Base-by-base conservation (phyloP, 73 alveolate species). In the Tetrahymena elliotti region DNA sequence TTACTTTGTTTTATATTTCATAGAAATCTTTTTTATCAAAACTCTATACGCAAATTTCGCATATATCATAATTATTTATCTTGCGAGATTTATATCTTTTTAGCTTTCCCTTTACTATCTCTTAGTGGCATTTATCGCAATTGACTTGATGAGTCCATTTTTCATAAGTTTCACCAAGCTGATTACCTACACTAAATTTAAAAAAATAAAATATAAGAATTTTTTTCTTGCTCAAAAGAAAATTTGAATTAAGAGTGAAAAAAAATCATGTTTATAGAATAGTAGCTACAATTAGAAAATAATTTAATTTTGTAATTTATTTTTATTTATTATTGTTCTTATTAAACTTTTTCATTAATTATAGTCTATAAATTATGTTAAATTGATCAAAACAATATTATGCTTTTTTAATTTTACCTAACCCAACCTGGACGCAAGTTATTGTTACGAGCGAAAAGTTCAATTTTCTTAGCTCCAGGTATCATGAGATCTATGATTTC, bases 391-490 rank as follows among this genome's bases (percentile, higher is more conserved):
- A 10, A 41, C n/a, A 47, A 1, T 47, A 22, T 47, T 47, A 22
- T 47, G 2, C 1, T 47, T 47, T 18, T 47, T 47, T 47, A 22
- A 68, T 8, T 7, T 68, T 68, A 68, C 88, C 88, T 68, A 18
- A 68, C 88, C 99, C 99, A 98, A 15, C 99, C 99, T 36, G 93
- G 92, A 83, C 99, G 96, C 27, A 98, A 95, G 93, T 98, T 98
- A 92, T 98, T 96, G 94, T 98, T 98, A 94, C 99, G 97, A 6
- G 99, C 99, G 93, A 98, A 98, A 16, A 98, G 84, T 96, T 98
- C 99, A 6, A 97, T 93, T 95, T 97, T 98, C 93, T 97, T 97
- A 35, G 99, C 96, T 16, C 97, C 97, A 22, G 99, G 99, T 93
- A 98, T 93, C 98, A 98, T 95, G 38, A 95, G 36, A 35, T 98